Conservation (phyloP, 306 rosid species). For the Vachellia collinsii region DNA sequence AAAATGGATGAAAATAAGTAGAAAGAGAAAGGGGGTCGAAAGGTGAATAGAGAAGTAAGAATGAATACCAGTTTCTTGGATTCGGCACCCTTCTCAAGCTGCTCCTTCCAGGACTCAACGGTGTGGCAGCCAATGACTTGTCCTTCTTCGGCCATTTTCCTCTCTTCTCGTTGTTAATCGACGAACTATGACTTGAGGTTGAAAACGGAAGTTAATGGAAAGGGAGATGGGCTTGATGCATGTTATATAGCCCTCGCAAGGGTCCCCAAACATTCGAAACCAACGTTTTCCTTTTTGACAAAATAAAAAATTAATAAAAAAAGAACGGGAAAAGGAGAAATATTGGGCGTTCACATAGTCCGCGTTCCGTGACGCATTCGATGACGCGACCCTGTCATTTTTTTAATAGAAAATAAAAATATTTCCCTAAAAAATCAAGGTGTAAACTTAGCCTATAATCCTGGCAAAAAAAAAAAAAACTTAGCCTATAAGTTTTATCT, state of each 20-base stretch:
- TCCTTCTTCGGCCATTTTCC: conserved; percentile 44
- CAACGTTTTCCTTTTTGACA: neutral
- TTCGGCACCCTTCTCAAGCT: conserved; percentile 47
- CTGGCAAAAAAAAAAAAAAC: no score
- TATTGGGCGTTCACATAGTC: neutral
- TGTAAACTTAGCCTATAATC: no score
- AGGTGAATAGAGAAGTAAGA: neutral
- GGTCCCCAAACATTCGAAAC: neutral
- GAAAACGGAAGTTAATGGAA: neutral
- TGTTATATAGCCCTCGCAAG: conserved; percentile 26
- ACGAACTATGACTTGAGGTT: neutral
- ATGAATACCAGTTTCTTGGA: conserved; percentile 61
- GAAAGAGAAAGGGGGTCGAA: neutral
- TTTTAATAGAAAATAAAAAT: neutral
- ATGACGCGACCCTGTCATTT: neutral
- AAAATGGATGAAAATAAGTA: neutral
- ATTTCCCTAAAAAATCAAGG: no score
- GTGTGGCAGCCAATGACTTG: conserved; percentile 60
- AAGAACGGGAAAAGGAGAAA: neutral
- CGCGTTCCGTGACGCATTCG: neutral
- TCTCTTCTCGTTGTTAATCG: neutral
- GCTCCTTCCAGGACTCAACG: conserved; percentile 53
- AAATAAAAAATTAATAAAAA: neutral
- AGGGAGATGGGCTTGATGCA: neutral
- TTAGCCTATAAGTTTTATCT: no score